Evolutionary conservation across 768 basidiomycete species (phyloP).

Genomic region (Collybia sordida): DNA sequence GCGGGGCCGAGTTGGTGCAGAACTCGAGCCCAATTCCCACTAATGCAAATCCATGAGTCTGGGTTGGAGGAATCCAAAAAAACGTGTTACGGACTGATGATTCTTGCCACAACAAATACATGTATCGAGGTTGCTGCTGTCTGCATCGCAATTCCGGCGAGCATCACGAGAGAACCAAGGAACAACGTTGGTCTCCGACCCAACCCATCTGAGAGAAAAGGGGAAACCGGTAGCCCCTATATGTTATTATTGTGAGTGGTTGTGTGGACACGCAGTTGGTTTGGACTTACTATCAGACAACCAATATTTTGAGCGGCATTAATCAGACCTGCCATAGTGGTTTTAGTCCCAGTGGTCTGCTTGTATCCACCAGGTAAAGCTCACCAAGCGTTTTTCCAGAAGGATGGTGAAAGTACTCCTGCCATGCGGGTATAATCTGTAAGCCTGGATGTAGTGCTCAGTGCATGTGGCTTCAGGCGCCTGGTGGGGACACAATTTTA

Average conservation of each 20-base stretch:
- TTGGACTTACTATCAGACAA: slow-evolving; percentile 39
- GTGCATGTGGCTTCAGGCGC: background rate
- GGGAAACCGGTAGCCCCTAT: slow-evolving; percentile 63
- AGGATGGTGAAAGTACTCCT: slow-evolving; percentile 53
- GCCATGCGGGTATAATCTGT: slow-evolving; percentile 68
- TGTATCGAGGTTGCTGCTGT: slow-evolving; percentile 41
- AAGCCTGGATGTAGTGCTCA: slow-evolving; percentile 43
- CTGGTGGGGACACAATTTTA: slow-evolving; percentile 11
- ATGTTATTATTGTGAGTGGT: background rate
- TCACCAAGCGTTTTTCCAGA: slow-evolving; percentile 49
- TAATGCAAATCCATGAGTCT: slow-evolving; percentile 20
- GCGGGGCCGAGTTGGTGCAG: slow-evolving; percentile 60
- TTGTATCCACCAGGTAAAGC: background rate
- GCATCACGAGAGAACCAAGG: slow-evolving; percentile 61
- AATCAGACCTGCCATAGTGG: slow-evolving; percentile 47
- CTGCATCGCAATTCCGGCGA: slow-evolving; percentile 62
- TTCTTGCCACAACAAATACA: slow-evolving; percentile 58
- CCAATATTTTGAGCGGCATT: slow-evolving; percentile 67
- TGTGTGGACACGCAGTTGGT: background rate
- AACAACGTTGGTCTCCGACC: slow-evolving; percentile 64
- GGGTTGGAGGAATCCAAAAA: background rate
- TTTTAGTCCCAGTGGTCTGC: background rate
- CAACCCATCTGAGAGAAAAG: slow-evolving; percentile 56
- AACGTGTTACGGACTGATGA: slow-evolving; percentile 40
- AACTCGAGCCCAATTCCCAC: slow-evolving; percentile 67